Evolutionary conservation across 2,329 filamentous ascomycete genomes (phyloP).

Genomic region (Waltergamsia citrina): DNA sequence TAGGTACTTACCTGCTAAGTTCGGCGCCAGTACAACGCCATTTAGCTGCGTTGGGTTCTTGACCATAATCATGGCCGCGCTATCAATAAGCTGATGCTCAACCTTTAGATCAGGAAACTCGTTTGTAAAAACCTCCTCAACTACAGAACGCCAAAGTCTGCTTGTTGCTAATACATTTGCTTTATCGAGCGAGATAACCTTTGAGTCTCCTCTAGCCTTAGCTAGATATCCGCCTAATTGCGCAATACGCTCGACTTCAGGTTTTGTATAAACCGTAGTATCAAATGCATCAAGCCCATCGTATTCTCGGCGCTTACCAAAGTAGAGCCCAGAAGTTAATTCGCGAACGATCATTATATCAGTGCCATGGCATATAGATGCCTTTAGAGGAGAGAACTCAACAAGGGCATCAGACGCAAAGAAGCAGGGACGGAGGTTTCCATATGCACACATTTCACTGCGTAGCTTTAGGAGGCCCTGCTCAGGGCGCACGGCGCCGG

Average conservation of each 20-base stretch:
- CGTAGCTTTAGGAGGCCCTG: slow-evolving; percentile 85
- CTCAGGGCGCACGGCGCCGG: slow-evolving; percentile 75
- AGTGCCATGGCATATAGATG: slow-evolving; percentile 73
- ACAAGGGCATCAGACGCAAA: slow-evolving; percentile 83
- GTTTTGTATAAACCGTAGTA: slow-evolving; percentile 73
- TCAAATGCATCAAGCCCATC: too few relatives aligned
- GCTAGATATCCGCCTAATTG: slow-evolving; percentile 72
- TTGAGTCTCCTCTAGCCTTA: slow-evolving; percentile 59
- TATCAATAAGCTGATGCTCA: slow-evolving; percentile 87
- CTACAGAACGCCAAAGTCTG: slow-evolving; percentile 79
- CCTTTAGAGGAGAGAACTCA: slow-evolving; percentile 77
- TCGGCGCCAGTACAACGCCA: slow-evolving; percentile 85
- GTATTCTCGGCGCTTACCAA: slow-evolving; percentile 78
- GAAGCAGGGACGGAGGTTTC: slow-evolving; percentile 92
- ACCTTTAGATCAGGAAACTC: slow-evolving; percentile 86
- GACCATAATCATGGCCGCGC: slow-evolving; percentile 88
- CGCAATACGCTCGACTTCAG: slow-evolving; percentile 79
- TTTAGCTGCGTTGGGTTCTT: slow-evolving; percentile 78
- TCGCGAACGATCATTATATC: slow-evolving; percentile 92
- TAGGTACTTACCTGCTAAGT: too few relatives aligned
- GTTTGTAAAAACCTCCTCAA: slow-evolving; percentile 87
- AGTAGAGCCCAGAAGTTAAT: slow-evolving; percentile 89
- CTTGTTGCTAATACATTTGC: slow-evolving; percentile 91
- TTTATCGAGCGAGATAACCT: slow-evolving; percentile 75
- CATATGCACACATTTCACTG: slow-evolving; percentile 89